Evolutionary conservation across 805 yeast species (phyloP), one percentile per base, ranked within the genome.

Genomic region (Sugiyamaella smithiae): DNA sequence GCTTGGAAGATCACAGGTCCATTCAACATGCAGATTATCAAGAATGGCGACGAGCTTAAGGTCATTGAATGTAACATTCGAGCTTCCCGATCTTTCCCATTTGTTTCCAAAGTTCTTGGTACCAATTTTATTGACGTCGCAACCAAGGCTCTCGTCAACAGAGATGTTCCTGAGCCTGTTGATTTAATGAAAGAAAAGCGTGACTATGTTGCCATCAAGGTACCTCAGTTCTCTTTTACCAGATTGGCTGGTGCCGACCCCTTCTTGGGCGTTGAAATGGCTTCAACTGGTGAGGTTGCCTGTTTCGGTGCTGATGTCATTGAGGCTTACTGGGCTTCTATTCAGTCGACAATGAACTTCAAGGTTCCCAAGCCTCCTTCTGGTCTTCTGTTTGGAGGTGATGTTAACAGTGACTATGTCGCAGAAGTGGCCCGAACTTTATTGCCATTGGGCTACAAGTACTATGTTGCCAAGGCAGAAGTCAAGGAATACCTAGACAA

Each of bases 231-330:
- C 72, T 91, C 98, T 5, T 93, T 93, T 76, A 90, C 98, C 33
- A 84, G 99, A 74, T 77, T 93, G 63, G 97, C 98, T 16, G 99
- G 99, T 58, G 99, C 99, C 44, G 99, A 93, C 70, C 99, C 99
- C 56, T 90, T 87, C 78, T 77, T 93, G 65, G 99, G 99, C 56
- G 99, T 93, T 58, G 99, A 93, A 74, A 93, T 93, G 99, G 84
- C 98, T 5, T 90, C 98, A 9, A 93, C 99, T 45, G 99, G 99
- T 70, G 99, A 93, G 73, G 86, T 93, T 66, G 99, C 99, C 25
- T 87, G 97, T 67, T 93, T 93, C 66, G 99, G 99, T 60, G 75
- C 75, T 54, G 84, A 88, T 68, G 68, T 85, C 54, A 61, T 77
- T 49, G 98, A 93, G 71, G 96, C 98, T 29, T 93, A 93, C 78